Base-by-base conservation (phyloP, 495 filamentous ascomycete species). In the Parachaetomium inaequale region DNA sequence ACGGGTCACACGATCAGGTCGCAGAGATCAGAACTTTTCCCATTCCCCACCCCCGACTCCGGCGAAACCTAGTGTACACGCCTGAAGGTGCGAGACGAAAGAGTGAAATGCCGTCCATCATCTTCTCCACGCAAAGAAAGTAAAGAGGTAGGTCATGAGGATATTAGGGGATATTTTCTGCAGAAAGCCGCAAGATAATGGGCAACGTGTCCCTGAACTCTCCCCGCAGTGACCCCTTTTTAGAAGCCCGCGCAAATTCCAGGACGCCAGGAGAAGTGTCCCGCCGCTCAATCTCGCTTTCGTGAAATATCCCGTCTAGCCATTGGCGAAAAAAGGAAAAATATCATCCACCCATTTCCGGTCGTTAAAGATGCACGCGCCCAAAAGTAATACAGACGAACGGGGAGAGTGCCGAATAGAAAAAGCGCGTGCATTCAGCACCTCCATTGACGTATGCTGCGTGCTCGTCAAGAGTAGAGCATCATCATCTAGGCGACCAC, bases 11-110 rank as follows among this genome's bases (percentile, higher is more conserved):
- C 2, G 8, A n/a, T n/a, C n/a, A 38, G 0, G 46, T 66, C 53
- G 58, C 19, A 34, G 55, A 58, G 42, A 58, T 55, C 57, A 61
- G 54, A 69, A 64, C 49, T 70, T 75, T 73, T 79, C 72, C 47
- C 7, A 12, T 60, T 32, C 54, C 56, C 61, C 5, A 17, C 7
- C 19, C 68, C 68, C 61, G 40, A 73, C 70, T 69, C 72, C 70
- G 66, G 70, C 68, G 73, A 70, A 58, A 55, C 69, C 62, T 68
- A 76, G 66, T 70, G 63, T 76, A 75, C 72, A 78, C 61, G 47
- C 60, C 66, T 36, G 58, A 74, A 68, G 58, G 73, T 70, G 62
- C 67, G 63, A 70, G 71, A 57, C 55, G 62, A 70, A 66, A 70
- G 63, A 66, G 68, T 47, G 65, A 58, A 57, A 66, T 55, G 59